Evolutionary conservation across 2,329 filamentous ascomycete genomes (phyloP).

Genomic region (Piedraia hortae): DNA sequence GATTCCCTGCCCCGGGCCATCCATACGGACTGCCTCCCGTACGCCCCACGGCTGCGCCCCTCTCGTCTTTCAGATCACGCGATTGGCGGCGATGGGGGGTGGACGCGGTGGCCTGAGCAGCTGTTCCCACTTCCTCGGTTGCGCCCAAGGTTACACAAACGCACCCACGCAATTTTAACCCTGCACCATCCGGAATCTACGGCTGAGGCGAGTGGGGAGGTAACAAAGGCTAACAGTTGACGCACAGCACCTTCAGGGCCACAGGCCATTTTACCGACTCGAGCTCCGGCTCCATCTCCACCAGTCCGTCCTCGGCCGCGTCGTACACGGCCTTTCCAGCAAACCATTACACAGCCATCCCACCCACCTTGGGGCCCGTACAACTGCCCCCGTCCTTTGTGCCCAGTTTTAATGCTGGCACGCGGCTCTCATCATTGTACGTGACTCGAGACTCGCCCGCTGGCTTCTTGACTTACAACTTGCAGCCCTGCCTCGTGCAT

Average conservation of each 20-base stretch:
- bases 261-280: constrained; percentile 26
- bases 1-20: neutral
- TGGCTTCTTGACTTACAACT: too few species aligned
- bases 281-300: constrained; percentile 25
- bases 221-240: constrained; percentile 2
- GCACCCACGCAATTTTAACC: neutral
- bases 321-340: constrained; percentile 14
- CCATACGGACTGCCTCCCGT: too few species aligned
- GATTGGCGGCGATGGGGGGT: neutral
- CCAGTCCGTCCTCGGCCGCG: constrained; percentile 23
- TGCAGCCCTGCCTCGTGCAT: constrained; percentile 7
- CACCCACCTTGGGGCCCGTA: constrained; percentile 11
- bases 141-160: neutral
- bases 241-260: constrained; percentile 21
- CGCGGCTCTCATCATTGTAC: constrained; percentile 18
- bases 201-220: neutral
- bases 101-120: neutral
- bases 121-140: neutral
- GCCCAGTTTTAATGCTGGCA: constrained; percentile 14
- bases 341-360: constrained; percentile 13
- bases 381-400: constrained; percentile 14
- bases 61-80: too few species aligned
- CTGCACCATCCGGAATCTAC: neutral
- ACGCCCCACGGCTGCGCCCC: too few species aligned
- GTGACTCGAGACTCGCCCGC: too few species aligned